Percentiles rank a stretch among this genome's conserved stretches.
phyloP scores from a whole-genome alignment of 2,329 filamentous ascomycete genomes.

The Anisogramma anomala region DNA sequence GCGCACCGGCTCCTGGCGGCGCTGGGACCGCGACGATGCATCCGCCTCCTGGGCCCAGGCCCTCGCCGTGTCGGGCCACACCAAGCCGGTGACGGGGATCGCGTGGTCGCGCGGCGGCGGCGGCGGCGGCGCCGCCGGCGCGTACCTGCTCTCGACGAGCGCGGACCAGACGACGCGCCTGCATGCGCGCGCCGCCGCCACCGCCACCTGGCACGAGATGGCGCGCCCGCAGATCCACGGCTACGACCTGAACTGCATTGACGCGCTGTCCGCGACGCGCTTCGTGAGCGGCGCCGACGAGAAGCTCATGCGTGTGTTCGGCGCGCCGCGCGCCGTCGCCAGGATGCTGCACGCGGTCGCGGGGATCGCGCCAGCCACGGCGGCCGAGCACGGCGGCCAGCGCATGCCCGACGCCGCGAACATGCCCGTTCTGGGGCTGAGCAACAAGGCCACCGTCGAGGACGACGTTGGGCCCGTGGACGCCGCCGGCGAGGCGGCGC shows the following conservation, averaged over 20 bases:
- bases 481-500: constrained; percentile 25
- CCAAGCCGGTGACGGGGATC: constrained; percentile 67
- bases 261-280: constrained; percentile 56
- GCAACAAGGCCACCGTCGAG: constrained; percentile 78
- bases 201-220: constrained; percentile 82
- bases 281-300: constrained; percentile 96
- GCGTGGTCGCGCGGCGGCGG: too few relatives aligned
- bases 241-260: constrained; percentile 93
- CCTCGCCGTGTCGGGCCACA: constrained; percentile 73
- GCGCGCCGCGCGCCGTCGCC: constrained; percentile 74
- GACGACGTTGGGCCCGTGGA: constrained; percentile 33
- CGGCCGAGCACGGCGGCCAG: constrained; percentile 40
- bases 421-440: constrained; percentile 88
- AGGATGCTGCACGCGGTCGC: constrained; percentile 58
- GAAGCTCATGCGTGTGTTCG: constrained; percentile 93
- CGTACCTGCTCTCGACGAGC: constrained; percentile 79
- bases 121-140: constrained; percentile 55
- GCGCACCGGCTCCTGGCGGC: constrained; percentile 84
- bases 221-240: constrained; percentile 93
- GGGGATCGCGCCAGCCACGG: constrained; percentile 36
- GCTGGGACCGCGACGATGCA: constrained; percentile 57
- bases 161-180: constrained; percentile 87
- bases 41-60: constrained; percentile 64
- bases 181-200: constrained; percentile 44
- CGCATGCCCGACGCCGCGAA: constrained; percentile 84